Evolutionary conservation across 2,329 filamentous ascomycete species (phyloP).

Genomic region (Aspergillus hortae): DNA sequence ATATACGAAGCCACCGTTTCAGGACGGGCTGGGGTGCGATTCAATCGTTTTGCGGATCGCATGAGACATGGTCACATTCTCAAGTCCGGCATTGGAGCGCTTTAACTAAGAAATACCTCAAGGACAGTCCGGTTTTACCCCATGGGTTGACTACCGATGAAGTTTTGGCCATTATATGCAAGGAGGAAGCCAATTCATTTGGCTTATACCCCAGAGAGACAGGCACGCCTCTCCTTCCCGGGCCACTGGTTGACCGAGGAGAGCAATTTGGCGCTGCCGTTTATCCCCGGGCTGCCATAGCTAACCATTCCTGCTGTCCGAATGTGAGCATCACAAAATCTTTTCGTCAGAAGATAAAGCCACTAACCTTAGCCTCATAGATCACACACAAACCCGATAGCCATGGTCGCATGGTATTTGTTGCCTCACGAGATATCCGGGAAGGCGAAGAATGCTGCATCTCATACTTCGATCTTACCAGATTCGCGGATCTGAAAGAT

Average conservation of each 20-base stretch:
- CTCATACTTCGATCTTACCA: slow-evolving; percentile 29
- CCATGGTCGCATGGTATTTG: slow-evolving; percentile 29
- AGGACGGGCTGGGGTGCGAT: slow-evolving; percentile 23
- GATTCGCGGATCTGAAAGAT: slow-evolving; percentile 13
- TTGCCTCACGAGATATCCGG: slow-evolving; percentile 24
- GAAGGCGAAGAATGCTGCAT: slow-evolving; percentile 32
- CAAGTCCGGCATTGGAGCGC: slow-evolving; percentile 23
- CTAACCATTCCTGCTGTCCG: slow-evolving; percentile 20
- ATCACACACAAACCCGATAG: slow-evolving; percentile 30
- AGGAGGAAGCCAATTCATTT: slow-evolving; percentile 20
- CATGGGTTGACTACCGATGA: slow-evolving; percentile 7
- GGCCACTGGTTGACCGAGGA: slow-evolving; percentile 7
- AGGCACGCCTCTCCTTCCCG: slow-evolving; percentile 3
- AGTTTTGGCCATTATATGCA: slow-evolving; percentile 15
- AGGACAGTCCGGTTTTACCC: slow-evolving; percentile 5
- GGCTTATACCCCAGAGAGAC: slow-evolving; percentile 16
- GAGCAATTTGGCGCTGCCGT: slow-evolving; percentile 19
- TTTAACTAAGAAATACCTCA: slow-evolving; percentile 29
- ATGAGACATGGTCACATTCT: slow-evolving; percentile 27
- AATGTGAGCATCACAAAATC: slow-evolving; percentile 11
- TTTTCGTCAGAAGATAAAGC: not conserved
- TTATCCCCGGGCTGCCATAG: slow-evolving; percentile 17
- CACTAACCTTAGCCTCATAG: slow-evolving; percentile 10
- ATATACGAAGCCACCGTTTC: not conserved
- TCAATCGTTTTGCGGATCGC: slow-evolving; percentile 26